phyloP scores from a whole-genome alignment of 495 filamentous ascomycete species.

The Cercophora newfieldiana region DNA sequence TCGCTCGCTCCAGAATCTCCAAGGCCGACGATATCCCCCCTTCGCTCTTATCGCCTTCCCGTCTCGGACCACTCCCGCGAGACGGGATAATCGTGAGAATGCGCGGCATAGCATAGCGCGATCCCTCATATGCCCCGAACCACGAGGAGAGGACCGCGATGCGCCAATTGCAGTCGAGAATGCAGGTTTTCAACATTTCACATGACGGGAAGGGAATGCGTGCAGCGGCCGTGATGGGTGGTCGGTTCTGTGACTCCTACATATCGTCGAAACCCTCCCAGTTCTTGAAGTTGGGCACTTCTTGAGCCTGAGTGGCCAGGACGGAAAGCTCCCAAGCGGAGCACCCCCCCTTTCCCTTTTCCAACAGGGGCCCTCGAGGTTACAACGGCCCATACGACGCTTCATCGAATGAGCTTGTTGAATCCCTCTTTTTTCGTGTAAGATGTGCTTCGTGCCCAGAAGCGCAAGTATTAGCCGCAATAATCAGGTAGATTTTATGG shows the following conservation, averaged over 20 bases:
- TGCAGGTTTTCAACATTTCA: conserved; percentile 10
- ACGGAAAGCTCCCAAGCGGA: not conserved
- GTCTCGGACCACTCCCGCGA: conserved; percentile 10
- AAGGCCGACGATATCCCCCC: conserved; percentile 10
- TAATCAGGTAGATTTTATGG: not conserved
- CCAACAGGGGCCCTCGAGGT: not conserved
- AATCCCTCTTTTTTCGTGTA: not conserved
- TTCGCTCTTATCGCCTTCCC: conserved; percentile 10
- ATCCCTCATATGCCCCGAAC: not conserved
- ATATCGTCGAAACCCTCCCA: not conserved
- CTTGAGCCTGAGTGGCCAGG: not conserved
- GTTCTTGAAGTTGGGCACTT: not conserved
- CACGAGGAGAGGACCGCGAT: not conserved
- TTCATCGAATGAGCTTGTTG: conserved; percentile 14
- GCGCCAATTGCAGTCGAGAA: conserved; percentile 6
- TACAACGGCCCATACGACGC: conserved; percentile 1
- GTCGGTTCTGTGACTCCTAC: not conserved
- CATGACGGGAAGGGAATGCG: conserved; percentile 24
- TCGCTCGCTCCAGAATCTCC: not conserved
- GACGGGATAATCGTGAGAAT: not conserved
- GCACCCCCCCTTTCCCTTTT: not conserved
- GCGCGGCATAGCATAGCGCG: not conserved
- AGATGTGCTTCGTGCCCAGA: conserved; percentile 12
- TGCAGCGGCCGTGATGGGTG: conserved; percentile 13
- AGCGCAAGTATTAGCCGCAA: conserved; percentile 6